phyloP scores from a whole-genome alignment of 805 yeast genomes.

The Zygosaccharomyces rouxii region DNA sequence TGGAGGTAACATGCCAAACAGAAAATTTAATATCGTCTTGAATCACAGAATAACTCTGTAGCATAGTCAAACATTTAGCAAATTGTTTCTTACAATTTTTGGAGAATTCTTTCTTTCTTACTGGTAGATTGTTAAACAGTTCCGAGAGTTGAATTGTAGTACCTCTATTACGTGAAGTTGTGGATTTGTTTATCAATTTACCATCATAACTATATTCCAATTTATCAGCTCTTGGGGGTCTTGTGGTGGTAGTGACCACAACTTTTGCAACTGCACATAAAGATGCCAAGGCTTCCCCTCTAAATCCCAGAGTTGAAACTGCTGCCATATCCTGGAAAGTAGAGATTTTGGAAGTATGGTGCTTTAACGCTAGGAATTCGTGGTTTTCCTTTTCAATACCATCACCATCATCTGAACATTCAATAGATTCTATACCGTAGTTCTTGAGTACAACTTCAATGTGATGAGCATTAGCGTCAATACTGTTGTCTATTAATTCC shows the following conservation, averaged over 20 bases:
- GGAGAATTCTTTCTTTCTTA: conserved; percentile 67
- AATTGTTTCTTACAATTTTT: conserved; percentile 70
- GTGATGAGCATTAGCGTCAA: conserved; percentile 71
- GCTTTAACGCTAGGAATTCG: conserved; percentile 51
- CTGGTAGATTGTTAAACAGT: conserved; percentile 71
- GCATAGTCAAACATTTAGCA: conserved; percentile 53
- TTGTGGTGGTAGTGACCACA: conserved; percentile 47
- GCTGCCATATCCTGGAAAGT: conserved; percentile 50
- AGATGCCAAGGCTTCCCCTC: conserved; percentile 80
- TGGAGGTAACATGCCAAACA: conserved; percentile 48
- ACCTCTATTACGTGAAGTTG: conserved; percentile 59
- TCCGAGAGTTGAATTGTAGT: conserved; percentile 57
- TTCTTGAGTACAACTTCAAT: conserved; percentile 66
- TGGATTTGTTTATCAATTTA: conserved; percentile 35
- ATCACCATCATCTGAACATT: conserved; percentile 62
- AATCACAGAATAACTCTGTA: conserved; percentile 68
- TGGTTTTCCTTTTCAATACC: conserved; percentile 57
- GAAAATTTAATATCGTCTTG: conserved; percentile 53
- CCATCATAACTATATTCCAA: conserved; percentile 59
- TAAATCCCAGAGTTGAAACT: conserved; percentile 61
- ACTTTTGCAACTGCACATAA: conserved; percentile 54
- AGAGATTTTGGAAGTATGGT: conserved; percentile 62
- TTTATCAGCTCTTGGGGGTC: conserved; percentile 53
- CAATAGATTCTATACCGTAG: conserved; percentile 69
- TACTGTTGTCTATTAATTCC: conserved; percentile 80